Base-by-base conservation (phyloP, 2,329 filamentous ascomycete species). In the Colletotrichum shisoi region DNA sequence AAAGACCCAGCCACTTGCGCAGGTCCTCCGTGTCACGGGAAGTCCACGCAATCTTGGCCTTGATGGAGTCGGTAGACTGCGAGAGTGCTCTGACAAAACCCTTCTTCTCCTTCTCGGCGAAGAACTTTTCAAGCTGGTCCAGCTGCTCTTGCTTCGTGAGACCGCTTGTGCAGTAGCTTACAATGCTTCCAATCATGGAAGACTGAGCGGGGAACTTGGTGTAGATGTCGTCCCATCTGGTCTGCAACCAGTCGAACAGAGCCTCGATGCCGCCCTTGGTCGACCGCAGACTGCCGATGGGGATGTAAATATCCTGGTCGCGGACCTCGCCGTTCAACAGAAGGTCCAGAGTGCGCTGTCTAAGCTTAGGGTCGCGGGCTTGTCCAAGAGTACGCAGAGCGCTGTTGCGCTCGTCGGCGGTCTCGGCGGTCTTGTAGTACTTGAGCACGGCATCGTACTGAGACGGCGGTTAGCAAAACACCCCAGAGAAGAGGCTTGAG, bases 261-360 rank as follows among this genome's bases (percentile, higher is more conserved):
- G 91, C 91, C 64, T 91, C 83, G 63, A 96, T 91, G 71, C 94
- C 94, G 49, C 89, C 87, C 8, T 88, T 81, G 75, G 96, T 92
- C 60, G 86, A 87, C 66, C 94, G 88, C 34, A 98, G 85, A 8
- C 91, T 91, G 40, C 88, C 87, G 45, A 95, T 86, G 1, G 94
- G 94, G 76, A 97, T 88, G 81, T 97, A 97, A 71, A 97, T 89
- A 77, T 98, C 94, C 78, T 97, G 94, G 71, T 91, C 93, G 83
- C 96, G 96, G 79, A 97, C 91, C 71, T 96, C 90, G 69, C 89
- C 87, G 76, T 88, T 88, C 64, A 94, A 84, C 39, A 93, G 85
- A 70, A 97, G 83, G 37, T 83, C 85, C 15, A 98, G 85, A 3
- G 93, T 94, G 69, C 88, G 87, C 81, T 95, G 82, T 76, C 97